These are phyloP conservation scores for Ramaria sp. DNA, from an alignment of 768 basidiomycete genomes.

Conservation along the genomic window DNA sequence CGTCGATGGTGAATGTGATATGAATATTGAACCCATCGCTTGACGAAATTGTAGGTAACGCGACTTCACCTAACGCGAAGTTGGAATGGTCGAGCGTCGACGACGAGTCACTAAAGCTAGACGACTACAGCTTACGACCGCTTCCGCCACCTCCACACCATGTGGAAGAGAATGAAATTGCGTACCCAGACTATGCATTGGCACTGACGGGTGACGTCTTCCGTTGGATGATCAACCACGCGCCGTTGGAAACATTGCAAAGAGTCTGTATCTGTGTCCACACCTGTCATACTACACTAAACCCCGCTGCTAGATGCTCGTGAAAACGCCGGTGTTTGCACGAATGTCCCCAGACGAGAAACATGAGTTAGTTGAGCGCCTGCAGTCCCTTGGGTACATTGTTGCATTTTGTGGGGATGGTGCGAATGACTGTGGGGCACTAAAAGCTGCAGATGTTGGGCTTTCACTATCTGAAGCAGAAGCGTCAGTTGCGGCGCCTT, in stretches of 20 bases:
- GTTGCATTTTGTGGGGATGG: constrained; percentile 99
- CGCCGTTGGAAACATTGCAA: constrained; percentile 87
- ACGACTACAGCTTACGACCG: constrained; percentile 82
- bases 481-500: constrained; percentile 96
- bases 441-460: constrained; percentile 98
- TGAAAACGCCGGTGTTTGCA: constrained; percentile 93
- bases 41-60: constrained; percentile 21
- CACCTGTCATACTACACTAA: constrained; percentile 1
- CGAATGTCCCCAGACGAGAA: constrained; percentile 99
- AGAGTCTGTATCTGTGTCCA: constrained; percentile 47
- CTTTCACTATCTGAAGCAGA: constrained; percentile 96
- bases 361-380: constrained; percentile 91
- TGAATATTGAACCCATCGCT: constrained; percentile 14
- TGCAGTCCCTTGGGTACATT: constrained; percentile 89
- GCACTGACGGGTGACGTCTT: constrained; percentile 94
- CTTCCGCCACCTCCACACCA: constrained; percentile 58
- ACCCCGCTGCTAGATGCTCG: constrained; percentile 65
- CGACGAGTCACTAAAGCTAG: constrained; percentile 73
- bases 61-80: constrained; percentile 34
- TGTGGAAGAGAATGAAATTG: constrained; percentile 57
- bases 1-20: background rate
- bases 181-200: constrained; percentile 81
- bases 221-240: constrained; percentile 96
- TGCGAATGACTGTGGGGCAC: constrained; percentile 95
- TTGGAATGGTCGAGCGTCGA: constrained; percentile 92